Evolutionary conservation across 2,329 filamentous ascomycete genomes (phyloP), one percentile per base, ranked within the genome.

Genomic region (Aspergillus calidoustus): DNA sequence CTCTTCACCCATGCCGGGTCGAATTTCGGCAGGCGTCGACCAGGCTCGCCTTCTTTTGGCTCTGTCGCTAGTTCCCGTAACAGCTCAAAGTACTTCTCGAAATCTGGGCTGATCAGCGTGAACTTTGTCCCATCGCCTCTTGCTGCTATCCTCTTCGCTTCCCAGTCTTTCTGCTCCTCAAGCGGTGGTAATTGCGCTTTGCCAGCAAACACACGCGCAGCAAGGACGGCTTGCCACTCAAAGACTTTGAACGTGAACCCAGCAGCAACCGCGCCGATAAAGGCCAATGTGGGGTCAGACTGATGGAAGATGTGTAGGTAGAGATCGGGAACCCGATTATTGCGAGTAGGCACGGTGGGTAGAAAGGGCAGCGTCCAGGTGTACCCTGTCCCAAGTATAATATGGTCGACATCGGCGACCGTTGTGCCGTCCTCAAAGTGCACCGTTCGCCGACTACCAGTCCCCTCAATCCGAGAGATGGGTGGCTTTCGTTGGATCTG

Each of bases 351-450:
- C 0, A 88, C 77, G 1, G 80, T 70, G 0, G 84, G 84, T 0
- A 88, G 70, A 68, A 89, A 90, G 0, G 87, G 87, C 0, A 89
- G 70, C 0, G 85, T 86, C 86, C 86, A 90, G 28, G 79, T 82
- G 71, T 88, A 89, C 0, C 88, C 88, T 0, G 88, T 90, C 23
- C 86, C 87, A 60, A 90, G 87, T 64, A 91, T 84, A 64, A 91
- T 80, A 67, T 84, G 71, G 70, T 91, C 88, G 11, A 90, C 83
- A 15, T 83, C 77, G 0, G 77, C 63, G 7, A 87, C 78, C 0
- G 70, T 76, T 1, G 77, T 81, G 2, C 86, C 86, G 64, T 89
- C 85, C 34, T 81, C 76, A 51, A 90, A 85, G 49, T 72, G 60
- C 62, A 85, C 77, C 0, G 89, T 83, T 22, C 80, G 74, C 80